These are phyloP conservation scores for Ceratocystis smalleyi DNA, from an alignment of 2,329 filamentous ascomycete species.

Conservation along the genomic window DNA sequence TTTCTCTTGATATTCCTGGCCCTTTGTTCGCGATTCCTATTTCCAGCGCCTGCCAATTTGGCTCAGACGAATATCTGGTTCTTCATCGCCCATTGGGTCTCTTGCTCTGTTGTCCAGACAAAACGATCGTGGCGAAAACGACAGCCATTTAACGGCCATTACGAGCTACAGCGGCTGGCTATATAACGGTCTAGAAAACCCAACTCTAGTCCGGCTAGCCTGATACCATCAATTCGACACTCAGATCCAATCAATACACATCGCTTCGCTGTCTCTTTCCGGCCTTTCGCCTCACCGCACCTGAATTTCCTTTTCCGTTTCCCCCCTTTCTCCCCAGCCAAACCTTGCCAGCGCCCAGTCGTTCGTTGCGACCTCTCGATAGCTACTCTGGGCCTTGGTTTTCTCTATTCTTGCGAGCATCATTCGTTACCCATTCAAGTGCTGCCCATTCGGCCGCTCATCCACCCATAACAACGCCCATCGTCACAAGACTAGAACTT, in stretches of 20 bases:
- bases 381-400: not conserved
- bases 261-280: conserved; percentile 1
- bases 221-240: not conserved
- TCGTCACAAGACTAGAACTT: not conserved
- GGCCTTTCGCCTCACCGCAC: not conserved
- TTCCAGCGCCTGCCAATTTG: no score
- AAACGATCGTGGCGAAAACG: no score
- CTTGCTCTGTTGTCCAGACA: no score
- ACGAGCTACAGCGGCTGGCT: no score
- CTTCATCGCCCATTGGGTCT: no score
- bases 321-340: not conserved
- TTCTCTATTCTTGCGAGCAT: not conserved
- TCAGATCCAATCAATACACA: not conserved
- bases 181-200: no score
- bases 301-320: not conserved
- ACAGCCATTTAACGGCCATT: no score
- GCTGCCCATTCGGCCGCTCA: not conserved
- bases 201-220: not conserved
- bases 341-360: not conserved
- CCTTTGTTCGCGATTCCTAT: no score
- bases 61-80: no score
- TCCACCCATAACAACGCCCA: not conserved
- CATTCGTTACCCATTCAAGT: not conserved
- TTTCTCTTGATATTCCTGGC: no score
- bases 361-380: not conserved